These are phyloP conservation scores for Lithocarpus polystachyus DNA, from an alignment of 306 rosid genomes.

Conservation along the genomic window DNA sequence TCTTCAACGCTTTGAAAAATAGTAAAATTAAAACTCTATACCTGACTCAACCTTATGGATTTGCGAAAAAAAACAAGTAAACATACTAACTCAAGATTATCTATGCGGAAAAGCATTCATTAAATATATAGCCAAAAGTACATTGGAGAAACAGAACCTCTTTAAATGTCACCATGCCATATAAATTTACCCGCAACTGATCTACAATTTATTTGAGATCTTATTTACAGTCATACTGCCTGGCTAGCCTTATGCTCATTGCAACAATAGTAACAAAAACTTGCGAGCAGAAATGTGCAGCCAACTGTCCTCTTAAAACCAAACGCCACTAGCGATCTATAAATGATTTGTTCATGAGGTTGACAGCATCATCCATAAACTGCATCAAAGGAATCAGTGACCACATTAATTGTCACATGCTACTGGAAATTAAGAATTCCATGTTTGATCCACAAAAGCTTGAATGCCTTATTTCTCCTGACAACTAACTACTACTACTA, in stretches of 20 bases:
- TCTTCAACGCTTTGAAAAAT: neutral
- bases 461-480: neutral
- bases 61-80: neutral
- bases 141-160: neutral
- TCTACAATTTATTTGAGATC: neutral
- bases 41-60: neutral
- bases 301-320: slow-evolving; percentile 14
- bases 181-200: neutral
- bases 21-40: neutral
- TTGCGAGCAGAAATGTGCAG: slow-evolving; percentile 17
- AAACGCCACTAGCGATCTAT: slow-evolving; percentile 55
- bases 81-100: neutral
- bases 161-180: neutral
- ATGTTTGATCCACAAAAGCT: neutral
- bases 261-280: slow-evolving; percentile 4
- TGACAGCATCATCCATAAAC: slow-evolving; percentile 93
- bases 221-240: slow-evolving; percentile 10
- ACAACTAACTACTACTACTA: neutral
- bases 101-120: neutral
- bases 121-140: neutral
- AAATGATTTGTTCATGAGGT: slow-evolving; percentile 88
- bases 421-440: neutral
- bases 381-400: slow-evolving; percentile 40
- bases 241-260: slow-evolving; percentile 15
- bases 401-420: slow-evolving; percentile 15